A percentile compares a stretch with the other conserved stretches of the same genome.
Evolutionary conservation across 768 basidiomycete species (phyloP).

Genomic region (Coprinellus aureogranulatus): DNA sequence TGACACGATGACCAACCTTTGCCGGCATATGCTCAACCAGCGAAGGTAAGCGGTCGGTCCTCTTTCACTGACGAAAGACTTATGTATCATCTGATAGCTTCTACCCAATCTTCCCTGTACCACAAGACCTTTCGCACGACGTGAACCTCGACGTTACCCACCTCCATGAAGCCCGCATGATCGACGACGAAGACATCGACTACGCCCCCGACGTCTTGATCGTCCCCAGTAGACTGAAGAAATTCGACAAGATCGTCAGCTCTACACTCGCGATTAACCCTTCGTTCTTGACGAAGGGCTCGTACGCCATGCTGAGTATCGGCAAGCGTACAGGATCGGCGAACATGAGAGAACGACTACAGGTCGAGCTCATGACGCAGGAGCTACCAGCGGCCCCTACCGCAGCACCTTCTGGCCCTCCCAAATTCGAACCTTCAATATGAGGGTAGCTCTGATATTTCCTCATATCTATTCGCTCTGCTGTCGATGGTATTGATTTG

Average conservation of each 20-base stretch:
- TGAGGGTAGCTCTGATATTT: too few relatives aligned
- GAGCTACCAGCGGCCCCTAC: conserved; percentile 20
- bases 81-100: conserved; percentile 53
- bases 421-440: conserved; percentile 1
- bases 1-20: conserved; percentile 79
- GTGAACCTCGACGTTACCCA: conserved; percentile 91
- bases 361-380: conserved; percentile 31
- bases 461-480: neutral
- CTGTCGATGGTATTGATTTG: conserved; percentile 4
- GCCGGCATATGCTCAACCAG: conserved; percentile 82
- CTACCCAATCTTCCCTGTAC: conserved; percentile 92
- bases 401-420: neutral
- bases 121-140: conserved; percentile 68
- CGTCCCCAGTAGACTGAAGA: conserved; percentile 83
- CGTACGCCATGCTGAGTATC: conserved; percentile 48
- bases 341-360: conserved; percentile 33
- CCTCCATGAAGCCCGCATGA: conserved; percentile 42
- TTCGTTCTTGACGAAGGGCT: conserved; percentile 64
- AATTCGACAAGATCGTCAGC: conserved; percentile 83
- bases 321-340: conserved; percentile 20
- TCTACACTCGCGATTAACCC: conserved; percentile 83
- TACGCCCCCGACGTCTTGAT: conserved; percentile 81
- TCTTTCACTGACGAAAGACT: too few relatives aligned
- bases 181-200: conserved; percentile 36
- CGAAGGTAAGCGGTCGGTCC: conserved; percentile 54